Evolutionary conservation across 192 early-diverging fungal genomes (phyloP), one percentile per base, ranked within the genome.

Genomic region (Powellomyces hirtus): DNA sequence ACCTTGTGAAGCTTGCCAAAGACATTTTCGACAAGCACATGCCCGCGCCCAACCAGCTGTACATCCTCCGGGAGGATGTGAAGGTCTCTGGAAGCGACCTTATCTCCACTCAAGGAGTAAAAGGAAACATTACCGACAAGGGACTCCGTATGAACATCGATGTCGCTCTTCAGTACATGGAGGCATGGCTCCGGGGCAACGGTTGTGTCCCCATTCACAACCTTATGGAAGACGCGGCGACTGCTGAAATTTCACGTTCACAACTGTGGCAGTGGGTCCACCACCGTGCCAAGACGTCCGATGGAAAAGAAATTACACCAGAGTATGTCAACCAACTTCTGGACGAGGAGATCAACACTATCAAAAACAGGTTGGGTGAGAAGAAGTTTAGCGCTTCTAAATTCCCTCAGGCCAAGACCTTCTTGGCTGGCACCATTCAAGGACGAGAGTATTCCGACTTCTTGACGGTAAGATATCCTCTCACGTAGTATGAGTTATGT

Each of bases 181-280:
- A 94, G 80, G 88, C 93, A 51, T 98, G 96, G 96, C 87, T 98
- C 62, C 87, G 90, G 62, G 96, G 93, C 35, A 81, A 84, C 62
- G 96, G 96, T 35, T 98, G 96, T 75, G 96, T 98, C 20, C 96
- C 96, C 51, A 98, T 98, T 78, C 91, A 95, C 84, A 92, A 92
- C 82, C 81, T 98, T 44, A 96, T 98, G 96, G 96, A 98, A 81
- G 96, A 98, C 70, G 94, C 94, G 1, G 96, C 96, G 20, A 98
- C 96, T 0, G 94, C 94, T 38, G 96, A 98, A 84, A 98, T 98
- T 70, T 95, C 94, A 2, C 89, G 96, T 57, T 92, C 91, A 37
- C 96, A 98, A 84, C 79, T 98, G 10, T 98, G 89, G 89, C 96
- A 98, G 84, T 98, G 96, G 96, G 94, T 91, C 38, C 87, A 85